Evolutionary conservation across 306 rosid species (phyloP).

Genomic region (Cucumis hystrix): DNA sequence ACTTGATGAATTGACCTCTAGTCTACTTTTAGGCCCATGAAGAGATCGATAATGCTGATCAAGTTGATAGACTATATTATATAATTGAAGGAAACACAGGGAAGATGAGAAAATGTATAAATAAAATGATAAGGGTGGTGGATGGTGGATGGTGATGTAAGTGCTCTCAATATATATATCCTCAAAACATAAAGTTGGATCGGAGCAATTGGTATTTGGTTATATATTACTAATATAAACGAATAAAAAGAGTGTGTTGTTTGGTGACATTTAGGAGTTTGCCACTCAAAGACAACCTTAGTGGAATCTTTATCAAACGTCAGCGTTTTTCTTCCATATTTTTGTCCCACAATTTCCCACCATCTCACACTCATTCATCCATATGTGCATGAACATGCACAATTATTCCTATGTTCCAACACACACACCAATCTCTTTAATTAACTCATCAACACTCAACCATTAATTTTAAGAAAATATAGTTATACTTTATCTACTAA

Average conservation of each 20-base stretch:
- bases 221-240: neutral
- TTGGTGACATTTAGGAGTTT: constrained; percentile 1
- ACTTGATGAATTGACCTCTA: too few relatives aligned
- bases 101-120: too few relatives aligned
- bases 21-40: too few relatives aligned
- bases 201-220: neutral
- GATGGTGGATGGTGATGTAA: neutral
- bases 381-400: neutral
- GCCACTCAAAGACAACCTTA: constrained; percentile 2
- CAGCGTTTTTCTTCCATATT: neutral
- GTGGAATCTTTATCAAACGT: constrained; percentile 5
- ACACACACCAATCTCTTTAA: neutral
- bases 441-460: too few relatives aligned
- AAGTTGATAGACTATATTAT: too few relatives aligned
- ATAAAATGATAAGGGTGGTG: too few relatives aligned
- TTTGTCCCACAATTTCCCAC: neutral
- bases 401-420: neutral
- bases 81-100: too few relatives aligned
- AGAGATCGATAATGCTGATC: too few relatives aligned
- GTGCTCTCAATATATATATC: neutral
- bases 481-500: too few relatives aligned
- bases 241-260: neutral
- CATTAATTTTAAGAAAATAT: too few relatives aligned
- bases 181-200: neutral
- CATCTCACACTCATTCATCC: neutral